These are phyloP conservation scores for Sinapis alba DNA, from an alignment of 441 rosid genomes.

Conservation along the genomic window DNA sequence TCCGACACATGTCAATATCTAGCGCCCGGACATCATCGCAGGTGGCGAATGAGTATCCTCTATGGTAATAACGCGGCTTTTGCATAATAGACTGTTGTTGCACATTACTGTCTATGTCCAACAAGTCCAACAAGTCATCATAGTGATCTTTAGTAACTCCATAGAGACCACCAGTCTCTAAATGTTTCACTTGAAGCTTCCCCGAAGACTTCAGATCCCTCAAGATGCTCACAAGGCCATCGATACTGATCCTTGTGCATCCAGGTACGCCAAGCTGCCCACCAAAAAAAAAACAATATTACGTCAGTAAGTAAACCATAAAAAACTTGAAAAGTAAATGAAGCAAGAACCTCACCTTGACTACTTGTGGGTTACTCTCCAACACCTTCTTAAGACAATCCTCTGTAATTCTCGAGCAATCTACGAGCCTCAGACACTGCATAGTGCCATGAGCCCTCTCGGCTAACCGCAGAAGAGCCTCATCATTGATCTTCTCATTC, in stretches of 20 bases:
- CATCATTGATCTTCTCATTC: conserved; percentile 80
- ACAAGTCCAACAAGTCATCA: conserved; percentile 61
- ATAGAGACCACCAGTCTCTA: conserved; percentile 76
- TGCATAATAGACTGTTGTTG: conserved; percentile 39
- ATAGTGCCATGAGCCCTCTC: conserved; percentile 75
- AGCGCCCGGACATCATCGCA: conserved; percentile 73
- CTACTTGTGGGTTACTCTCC: conserved; percentile 63
- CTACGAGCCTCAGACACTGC: conserved; percentile 78
- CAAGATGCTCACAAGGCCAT: conserved; percentile 67
- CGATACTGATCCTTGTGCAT: conserved; percentile 74
- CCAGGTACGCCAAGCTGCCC: conserved; percentile 87
- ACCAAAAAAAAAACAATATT: not conserved
- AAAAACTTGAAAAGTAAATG: not conserved
- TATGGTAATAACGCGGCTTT: conserved; percentile 69
- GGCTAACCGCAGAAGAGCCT: conserved; percentile 61
- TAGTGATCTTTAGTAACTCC: conserved; percentile 72
- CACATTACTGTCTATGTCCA: conserved; percentile 48
- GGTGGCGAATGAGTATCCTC: conserved; percentile 59
- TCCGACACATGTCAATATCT: conserved; percentile 89
- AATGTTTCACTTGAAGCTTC: conserved; percentile 57
- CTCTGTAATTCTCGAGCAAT: conserved; percentile 75
- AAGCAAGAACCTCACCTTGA: conserved; percentile 51
- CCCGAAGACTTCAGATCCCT: conserved; percentile 57
- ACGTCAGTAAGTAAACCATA: not conserved
- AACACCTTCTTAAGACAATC: conserved; percentile 66